Conservation (phyloP, 2,329 filamentous ascomycete species). For the Claviceps purpurea region DNA sequence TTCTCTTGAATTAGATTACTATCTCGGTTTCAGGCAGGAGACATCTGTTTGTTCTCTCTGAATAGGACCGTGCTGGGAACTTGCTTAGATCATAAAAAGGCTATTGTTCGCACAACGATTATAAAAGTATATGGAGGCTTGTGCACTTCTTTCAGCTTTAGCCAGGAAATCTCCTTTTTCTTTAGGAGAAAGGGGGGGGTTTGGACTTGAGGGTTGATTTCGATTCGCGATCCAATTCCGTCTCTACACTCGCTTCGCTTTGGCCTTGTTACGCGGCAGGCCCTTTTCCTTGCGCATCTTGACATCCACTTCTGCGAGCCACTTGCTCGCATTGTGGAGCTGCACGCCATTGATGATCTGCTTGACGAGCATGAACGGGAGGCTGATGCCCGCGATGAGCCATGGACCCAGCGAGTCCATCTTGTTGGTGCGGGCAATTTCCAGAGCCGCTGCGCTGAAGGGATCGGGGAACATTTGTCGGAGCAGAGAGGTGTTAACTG, state of each 20-base stretch:
- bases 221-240: too few relatives aligned
- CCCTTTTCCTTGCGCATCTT: conserved; percentile 43
- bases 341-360: conserved; percentile 91
- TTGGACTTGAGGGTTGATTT: too few relatives aligned
- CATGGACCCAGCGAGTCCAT: conserved; percentile 54
- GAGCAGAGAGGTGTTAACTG: conserved; percentile 56
- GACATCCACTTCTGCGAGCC: conserved; percentile 84
- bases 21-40: too few relatives aligned
- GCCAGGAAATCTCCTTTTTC: too few relatives aligned
- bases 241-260: conserved; percentile 19
- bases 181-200: too few relatives aligned
- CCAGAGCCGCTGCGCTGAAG: conserved; percentile 83
- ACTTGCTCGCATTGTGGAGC: conserved; percentile 81
- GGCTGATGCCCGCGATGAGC: conserved; percentile 68
- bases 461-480: conserved; percentile 73
- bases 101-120: too few relatives aligned
- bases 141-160: too few relatives aligned
- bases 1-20: too few relatives aligned
- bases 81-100: too few relatives aligned
- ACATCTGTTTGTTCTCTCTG: too few relatives aligned
- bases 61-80: too few relatives aligned
- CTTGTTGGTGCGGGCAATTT: conserved; percentile 89
- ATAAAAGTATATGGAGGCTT: too few relatives aligned
- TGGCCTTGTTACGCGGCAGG: conserved; percentile 35
- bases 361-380: conserved; percentile 81